Evolutionary conservation across 352 stramenopile species (phyloP), one percentile per base, ranked within the genome.

Genomic region (Phytopythium vexans): DNA sequence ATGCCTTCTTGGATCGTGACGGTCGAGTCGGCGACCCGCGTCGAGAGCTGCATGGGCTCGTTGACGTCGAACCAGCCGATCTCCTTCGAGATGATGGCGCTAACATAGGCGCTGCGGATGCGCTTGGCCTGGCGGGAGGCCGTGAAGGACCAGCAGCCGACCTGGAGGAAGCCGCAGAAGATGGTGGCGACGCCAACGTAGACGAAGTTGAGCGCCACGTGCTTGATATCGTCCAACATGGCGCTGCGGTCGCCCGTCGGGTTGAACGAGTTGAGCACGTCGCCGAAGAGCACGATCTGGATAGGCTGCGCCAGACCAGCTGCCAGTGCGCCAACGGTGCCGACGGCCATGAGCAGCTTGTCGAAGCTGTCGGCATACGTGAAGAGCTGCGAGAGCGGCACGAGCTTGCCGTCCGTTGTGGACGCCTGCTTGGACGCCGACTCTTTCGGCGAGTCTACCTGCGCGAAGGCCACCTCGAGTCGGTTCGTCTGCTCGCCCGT

Each of bases 21-120:
- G 2, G 72, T 74, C 3, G 68, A 68, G 54, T 88, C 77, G 3
- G 77, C 72, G 0, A 85, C 72, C 14, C 74, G 61, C 3, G 74
- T 76, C 0, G 60, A 62, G 5, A 88, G 63, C 45, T 88, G 56
- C 68, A 82, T 85, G 0, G 70, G 70, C 6, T 88, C 76, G 40
- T 84, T 82, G 32, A 86, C 64, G 38, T 88, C 77, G 32, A 88
- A 88, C 77, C 77, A 86, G 8, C 72, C 77, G 45, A 88, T 85
- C 41, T 85, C 74, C 52, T 87, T 74, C 12, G 73, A 77, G 38
- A 82, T 61, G 37, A 88, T 84, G 1, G 77, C 69, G 40, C 57
- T 63, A 1, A 81, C 68, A 44, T 88, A 88, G 27, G 67, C 71
- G 21, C 64, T 70, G 11, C 77, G 72, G 51, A 86, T 81, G 7